Base-by-base conservation (phyloP, 2,329 filamentous ascomycete species). In the Chrysosphaeria jannelii region DNA sequence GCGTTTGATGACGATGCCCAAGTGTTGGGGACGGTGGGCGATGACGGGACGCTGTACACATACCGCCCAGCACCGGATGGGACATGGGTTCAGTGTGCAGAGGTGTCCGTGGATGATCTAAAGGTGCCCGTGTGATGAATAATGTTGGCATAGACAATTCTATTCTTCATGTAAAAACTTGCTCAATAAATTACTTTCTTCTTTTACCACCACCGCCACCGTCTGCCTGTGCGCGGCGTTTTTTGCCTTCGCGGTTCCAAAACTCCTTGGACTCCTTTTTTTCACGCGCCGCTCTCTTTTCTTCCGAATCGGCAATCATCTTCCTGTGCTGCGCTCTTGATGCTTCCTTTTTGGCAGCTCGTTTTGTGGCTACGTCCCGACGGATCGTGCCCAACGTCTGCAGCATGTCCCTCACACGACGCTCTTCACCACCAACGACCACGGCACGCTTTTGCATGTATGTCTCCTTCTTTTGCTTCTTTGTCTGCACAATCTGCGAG, bases 371-470 rank as follows among this genome's bases (percentile, higher is more conserved):
- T 42, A 88, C 85, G 39, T 93, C 85, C 38, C 88, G 90, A 33
- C 78, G 53, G 37, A 97, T 51, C 10, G 79, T 81, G 38, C 74
- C 70, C 24, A 97, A 59, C 53, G 91, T 85, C 49, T 89, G 72
- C 64, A 97, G 69, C 32, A 97, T 51, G 34, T 78, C 66, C 15
- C 85, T 56, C 4, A 78, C 78, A 43, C 69, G 70, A 53, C 70
- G 76, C 56, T 97, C 85, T 43, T 93, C 81, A 13, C 67, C 67
- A 10, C 75, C 46, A 13, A 89, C 62, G 15, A 89, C 64, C n/a
- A 93, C 76, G 9, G 81, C 85, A 7, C 85, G 71, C 50, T 91
- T 91, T 51, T 89, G 76, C 54, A 89, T 55, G 43, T 97, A 97
- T 12, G 79, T 90, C 38, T 67, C 47, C 36, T 65, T 67, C 42